Evolutionary conservation across 441 rosid species (phyloP).

Genomic region (Flueggea neowawraea): DNA sequence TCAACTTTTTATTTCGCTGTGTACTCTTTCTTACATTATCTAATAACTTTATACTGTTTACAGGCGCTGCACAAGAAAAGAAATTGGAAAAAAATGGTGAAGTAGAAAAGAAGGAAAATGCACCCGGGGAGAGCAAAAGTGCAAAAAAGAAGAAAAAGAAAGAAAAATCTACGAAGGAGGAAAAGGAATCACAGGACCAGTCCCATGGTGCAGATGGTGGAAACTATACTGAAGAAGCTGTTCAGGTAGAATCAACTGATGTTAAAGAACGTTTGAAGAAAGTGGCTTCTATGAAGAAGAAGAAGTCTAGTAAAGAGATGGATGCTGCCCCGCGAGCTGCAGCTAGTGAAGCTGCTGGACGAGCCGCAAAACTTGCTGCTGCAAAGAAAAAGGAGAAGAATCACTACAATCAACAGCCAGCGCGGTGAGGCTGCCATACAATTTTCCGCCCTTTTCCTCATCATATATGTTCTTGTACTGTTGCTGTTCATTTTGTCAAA

Average conservation of each 20-base stretch:
- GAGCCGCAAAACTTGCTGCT: slow-evolving; percentile 68
- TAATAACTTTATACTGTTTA: neutral
- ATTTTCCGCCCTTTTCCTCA: too few relatives aligned
- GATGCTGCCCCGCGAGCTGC: slow-evolving; percentile 69
- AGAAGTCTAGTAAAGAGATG: slow-evolving; percentile 67
- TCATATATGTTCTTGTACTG: too few relatives aligned
- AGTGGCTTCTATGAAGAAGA: slow-evolving; percentile 56
- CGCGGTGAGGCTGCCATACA: slow-evolving; percentile 29
- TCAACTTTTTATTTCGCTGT: neutral
- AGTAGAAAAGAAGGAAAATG: slow-evolving; percentile 48
- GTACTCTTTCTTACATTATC: neutral
- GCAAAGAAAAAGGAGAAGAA: slow-evolving; percentile 90
- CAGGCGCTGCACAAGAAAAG: slow-evolving; percentile 37
- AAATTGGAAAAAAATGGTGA: slow-evolving; percentile 32
- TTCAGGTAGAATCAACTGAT: slow-evolving; percentile 34
- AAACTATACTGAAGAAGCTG: slow-evolving; percentile 26
- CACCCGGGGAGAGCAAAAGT: slow-evolving; percentile 49
- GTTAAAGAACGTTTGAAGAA: slow-evolving; percentile 70
- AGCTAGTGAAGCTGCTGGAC: slow-evolving; percentile 72
- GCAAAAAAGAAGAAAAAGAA: slow-evolving; percentile 77
- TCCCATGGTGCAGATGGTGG: slow-evolving; percentile 22
- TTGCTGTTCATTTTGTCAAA: too few relatives aligned
- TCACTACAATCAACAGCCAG: slow-evolving; percentile 81
- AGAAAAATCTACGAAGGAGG: slow-evolving; percentile 48
- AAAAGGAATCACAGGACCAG: slow-evolving; percentile 43